phyloP scores from a whole-genome alignment of 1,284 basidiomycete genomes.

The Ustilago hordei region DNA sequence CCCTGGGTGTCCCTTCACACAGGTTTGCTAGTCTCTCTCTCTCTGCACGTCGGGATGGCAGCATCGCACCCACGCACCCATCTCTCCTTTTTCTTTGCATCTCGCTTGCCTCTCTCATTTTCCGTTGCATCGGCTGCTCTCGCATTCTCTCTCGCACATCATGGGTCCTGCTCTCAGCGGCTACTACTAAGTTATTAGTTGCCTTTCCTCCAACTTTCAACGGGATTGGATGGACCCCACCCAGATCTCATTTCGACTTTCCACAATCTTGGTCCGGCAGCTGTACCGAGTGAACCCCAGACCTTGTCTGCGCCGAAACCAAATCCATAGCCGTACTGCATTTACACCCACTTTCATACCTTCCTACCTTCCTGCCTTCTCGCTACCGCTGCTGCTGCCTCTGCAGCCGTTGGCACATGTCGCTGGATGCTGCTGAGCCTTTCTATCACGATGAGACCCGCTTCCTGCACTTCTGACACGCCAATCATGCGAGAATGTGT shows the following conservation, averaged over 20 bases:
- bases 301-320: conserved; percentile 6
- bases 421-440: neutral
- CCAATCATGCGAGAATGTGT: neutral
- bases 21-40: neutral
- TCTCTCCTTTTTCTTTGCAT: neutral
- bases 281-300: conserved; percentile 18
- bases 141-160: neutral
- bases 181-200: neutral
- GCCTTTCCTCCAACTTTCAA: neutral
- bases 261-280: conserved; percentile 9
- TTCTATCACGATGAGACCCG: conserved; percentile 5
- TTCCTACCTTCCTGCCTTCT: no score
- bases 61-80: neutral
- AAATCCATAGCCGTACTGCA: conserved; percentile 4
- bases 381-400: neutral
- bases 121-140: conserved; percentile 16
- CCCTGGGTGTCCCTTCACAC: conserved; percentile 19
- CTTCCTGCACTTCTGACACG: conserved; percentile 13
- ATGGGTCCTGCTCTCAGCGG: neutral
- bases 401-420: neutral
- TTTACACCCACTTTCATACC: neutral
- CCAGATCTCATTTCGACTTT: conserved; percentile 23
- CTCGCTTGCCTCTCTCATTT: neutral
- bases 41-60: conserved; percentile 5
- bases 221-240: neutral